Conservation (phyloP, 768 basidiomycete species). For the Collybia sp. region DNA sequence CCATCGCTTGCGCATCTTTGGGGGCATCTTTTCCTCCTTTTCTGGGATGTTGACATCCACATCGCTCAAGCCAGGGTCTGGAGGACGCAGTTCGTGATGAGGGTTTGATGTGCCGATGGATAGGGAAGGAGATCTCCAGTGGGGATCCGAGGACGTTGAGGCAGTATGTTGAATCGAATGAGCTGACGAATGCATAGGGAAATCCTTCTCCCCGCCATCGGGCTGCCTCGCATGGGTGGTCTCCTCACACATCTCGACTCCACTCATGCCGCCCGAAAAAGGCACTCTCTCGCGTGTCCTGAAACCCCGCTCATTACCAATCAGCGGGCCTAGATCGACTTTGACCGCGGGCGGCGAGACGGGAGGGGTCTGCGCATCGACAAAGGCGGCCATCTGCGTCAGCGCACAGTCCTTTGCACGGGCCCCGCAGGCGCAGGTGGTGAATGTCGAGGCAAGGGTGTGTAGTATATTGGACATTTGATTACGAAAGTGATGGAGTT, state of each 20-base stretch:
- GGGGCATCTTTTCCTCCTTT: constrained; percentile 40
- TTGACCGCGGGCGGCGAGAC: background rate
- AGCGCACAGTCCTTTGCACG: constrained; percentile 59
- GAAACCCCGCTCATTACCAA: constrained; percentile 59
- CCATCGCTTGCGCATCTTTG: constrained; percentile 53
- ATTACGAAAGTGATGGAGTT: constrained; percentile 48
- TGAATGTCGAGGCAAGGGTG: constrained; percentile 64
- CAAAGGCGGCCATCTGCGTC: constrained; percentile 60
- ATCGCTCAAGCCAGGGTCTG: background rate
- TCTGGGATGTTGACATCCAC: background rate
- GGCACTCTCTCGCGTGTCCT: constrained; percentile 53
- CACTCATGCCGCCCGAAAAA: constrained; percentile 56
- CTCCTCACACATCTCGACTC: constrained; percentile 44
- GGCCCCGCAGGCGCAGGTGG: constrained; percentile 70
- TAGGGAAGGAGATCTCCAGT: background rate
- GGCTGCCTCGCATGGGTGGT: background rate
- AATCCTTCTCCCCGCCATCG: background rate
- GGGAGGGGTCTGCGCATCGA: constrained; percentile 23
- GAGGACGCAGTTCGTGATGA: background rate
- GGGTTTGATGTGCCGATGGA: background rate
- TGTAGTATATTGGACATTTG: constrained; percentile 72
- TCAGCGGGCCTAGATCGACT: constrained; percentile 58
- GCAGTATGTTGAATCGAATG: background rate
- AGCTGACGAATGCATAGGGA: background rate
- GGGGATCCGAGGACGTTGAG: constrained; percentile 2